Base-by-base conservation (phyloP, 2,329 filamentous ascomycete species). In the Ceratocystis diversiconidia region DNA sequence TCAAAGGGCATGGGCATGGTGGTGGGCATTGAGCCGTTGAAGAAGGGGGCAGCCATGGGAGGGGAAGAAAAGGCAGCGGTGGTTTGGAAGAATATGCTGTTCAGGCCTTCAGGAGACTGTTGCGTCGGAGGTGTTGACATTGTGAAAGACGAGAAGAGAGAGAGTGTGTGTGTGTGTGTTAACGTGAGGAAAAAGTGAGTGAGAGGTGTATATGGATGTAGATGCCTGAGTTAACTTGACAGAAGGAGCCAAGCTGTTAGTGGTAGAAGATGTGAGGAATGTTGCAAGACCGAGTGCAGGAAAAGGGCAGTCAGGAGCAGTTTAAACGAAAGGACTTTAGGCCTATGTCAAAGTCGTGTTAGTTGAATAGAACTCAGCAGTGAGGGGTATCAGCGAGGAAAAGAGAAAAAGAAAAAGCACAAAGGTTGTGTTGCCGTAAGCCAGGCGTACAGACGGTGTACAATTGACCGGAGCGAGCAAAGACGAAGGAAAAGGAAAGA, bases 61-160 rank as follows among this genome's bases (percentile, higher is more conserved):
- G 61, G 61, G 5, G 61, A 50, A n/a, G 61, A 32, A 25, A 46
- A 62, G 12, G 61, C 22, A 19, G 61, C 22, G 55, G 55, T 59
- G 5, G 28, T 32, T n/a, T 59, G 55, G 28, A 46, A 62, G 41
- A 48, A 48, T 19, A 62, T 19, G 28, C 50, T 50, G 61, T 50
- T 46, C 25, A 44, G 50, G 44, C 50, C 61, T 32, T 62, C 61
- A n/a, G 55, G 28, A 46, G 61, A 62, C 43, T 62, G 61, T 32
- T 46, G 61, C 46, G 61, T 48, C 61, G 46, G 43, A 32, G 61
- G 61, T 22, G 61, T 62, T 46, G 61, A 50, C 61, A 62, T 62
- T 19, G 15, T 50, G 43, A 19, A n/a, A 15, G 46, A 30, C 7
- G 32, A 5, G 43, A 36, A 61, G 7, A 32, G 57, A 61, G 30